phyloP scores from a whole-genome alignment of 768 basidiomycete genomes.

The Hydnomerulius pinastri region DNA sequence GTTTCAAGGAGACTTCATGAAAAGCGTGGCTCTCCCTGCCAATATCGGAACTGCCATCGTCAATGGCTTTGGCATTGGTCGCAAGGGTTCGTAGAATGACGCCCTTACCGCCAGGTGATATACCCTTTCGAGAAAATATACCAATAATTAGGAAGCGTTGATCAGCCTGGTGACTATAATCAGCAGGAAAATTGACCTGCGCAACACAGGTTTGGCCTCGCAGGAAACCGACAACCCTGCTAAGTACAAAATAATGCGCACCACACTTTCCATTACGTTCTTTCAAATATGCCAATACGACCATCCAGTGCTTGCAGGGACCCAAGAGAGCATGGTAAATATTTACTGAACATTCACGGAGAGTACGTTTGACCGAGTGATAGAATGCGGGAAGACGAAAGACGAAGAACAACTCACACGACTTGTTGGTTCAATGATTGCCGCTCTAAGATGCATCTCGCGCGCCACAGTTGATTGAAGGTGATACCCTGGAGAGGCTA shows the following conservation, averaged over 20 bases:
- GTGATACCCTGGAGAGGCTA: neutral
- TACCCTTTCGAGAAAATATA: constrained; percentile 8
- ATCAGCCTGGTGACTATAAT: constrained; percentile 1
- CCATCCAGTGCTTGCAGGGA: constrained; percentile 28
- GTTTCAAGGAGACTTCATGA: constrained; percentile 14
- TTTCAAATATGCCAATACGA: constrained; percentile 12
- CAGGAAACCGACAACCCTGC: constrained; percentile 1
- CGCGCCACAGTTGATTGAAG: neutral
- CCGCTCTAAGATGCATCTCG: neutral
- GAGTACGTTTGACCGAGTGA: neutral
- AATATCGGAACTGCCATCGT: constrained; percentile 12
- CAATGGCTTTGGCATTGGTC: constrained; percentile 11
- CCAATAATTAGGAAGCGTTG: neutral
- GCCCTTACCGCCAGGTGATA: constrained; percentile 9
- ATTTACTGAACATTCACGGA: neutral
- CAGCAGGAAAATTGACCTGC: constrained; percentile 2
- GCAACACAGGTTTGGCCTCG: neutral
- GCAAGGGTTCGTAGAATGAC: constrained; percentile 3
- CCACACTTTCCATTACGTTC: constrained; percentile 5
- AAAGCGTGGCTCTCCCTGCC: constrained; percentile 13
- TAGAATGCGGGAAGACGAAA: neutral
- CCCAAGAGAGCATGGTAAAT: constrained; percentile 4
- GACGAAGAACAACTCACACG: neutral
- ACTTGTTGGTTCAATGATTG: too few relatives aligned
- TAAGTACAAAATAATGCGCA: constrained; percentile 5